A percentile compares a stretch with the other conserved stretches of the same genome.
Conservation (phyloP, 768 basidiomycete genomes). For the Serendipita sp. region DNA sequence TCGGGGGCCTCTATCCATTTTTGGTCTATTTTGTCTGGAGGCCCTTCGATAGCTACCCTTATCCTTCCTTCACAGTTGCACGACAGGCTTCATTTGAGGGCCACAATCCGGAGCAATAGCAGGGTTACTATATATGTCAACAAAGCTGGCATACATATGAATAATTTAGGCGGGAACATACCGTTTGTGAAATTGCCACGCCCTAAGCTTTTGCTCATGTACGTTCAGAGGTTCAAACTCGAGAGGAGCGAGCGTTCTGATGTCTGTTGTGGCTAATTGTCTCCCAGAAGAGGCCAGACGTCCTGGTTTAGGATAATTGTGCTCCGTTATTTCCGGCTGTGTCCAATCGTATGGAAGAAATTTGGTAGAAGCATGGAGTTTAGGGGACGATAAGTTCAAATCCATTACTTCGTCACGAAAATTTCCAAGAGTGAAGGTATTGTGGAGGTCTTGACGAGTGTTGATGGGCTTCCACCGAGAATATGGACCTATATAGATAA, state of each 20-base stretch:
- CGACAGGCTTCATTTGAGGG: background rate
- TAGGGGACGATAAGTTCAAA: background rate
- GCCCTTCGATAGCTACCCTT: too few species aligned
- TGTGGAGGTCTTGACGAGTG: background rate
- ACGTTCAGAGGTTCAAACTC: background rate
- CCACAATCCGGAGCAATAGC: background rate
- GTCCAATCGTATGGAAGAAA: background rate
- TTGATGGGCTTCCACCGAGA: background rate
- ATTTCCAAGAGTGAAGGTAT: background rate
- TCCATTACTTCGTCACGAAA: background rate
- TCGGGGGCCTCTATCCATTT: too few species aligned
- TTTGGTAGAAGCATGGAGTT: background rate
- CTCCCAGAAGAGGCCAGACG: too few species aligned
- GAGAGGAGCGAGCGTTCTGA: background rate
- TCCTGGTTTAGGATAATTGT: background rate
- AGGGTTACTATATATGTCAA: background rate
- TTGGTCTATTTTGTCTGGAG: too few species aligned
- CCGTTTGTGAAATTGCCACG: background rate
- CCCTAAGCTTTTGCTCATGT: background rate
- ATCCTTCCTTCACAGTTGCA: too few species aligned
- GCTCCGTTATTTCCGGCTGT: background rate
- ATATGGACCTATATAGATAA: background rate
- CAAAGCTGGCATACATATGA: background rate
- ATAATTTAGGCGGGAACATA: background rate
- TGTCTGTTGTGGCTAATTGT: background rate